phyloP scores from a whole-genome alignment of 1,284 basidiomycete species.

The Malassezia obtusa region DNA sequence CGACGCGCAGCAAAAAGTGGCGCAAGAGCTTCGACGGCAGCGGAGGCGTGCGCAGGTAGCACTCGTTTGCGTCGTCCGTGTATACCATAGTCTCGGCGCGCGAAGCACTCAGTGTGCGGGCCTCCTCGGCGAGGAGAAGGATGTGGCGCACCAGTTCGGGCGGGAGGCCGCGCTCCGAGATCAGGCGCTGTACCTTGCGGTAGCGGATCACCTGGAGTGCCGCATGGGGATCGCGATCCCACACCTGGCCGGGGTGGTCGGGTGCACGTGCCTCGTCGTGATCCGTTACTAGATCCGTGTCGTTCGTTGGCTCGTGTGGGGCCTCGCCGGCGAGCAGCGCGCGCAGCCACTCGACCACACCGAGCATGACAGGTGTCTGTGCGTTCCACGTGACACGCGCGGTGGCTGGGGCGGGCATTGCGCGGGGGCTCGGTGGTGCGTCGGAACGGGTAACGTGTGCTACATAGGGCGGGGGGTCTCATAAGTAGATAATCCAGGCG shows the following conservation, averaged over 20 bases:
- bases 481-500: neutral
- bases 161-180: constrained; percentile 3
- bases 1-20: neutral
- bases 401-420: neutral
- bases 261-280: neutral
- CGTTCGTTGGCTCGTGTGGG: neutral
- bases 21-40: neutral
- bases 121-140: constrained; percentile 1
- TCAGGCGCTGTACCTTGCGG: neutral
- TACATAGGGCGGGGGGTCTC: neutral
- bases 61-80: constrained; percentile 7
- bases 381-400: neutral
- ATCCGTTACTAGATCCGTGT: neutral
- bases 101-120: neutral
- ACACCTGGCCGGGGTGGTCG: neutral
- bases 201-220: constrained; percentile 1
- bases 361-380: neutral
- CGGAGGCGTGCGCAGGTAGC: constrained; percentile 7
- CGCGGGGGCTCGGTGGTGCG: neutral
- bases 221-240: constrained; percentile 1
- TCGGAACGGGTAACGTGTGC: neutral
- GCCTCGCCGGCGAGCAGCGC: neutral
- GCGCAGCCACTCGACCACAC: neutral
- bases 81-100: neutral
- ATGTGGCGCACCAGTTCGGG: constrained; percentile 5